A percentile compares a stretch with the other conserved stretches of the same genome.
phyloP scores from a whole-genome alignment of 495 filamentous ascomycete genomes.

The Thermothielavioides terrestris region DNA sequence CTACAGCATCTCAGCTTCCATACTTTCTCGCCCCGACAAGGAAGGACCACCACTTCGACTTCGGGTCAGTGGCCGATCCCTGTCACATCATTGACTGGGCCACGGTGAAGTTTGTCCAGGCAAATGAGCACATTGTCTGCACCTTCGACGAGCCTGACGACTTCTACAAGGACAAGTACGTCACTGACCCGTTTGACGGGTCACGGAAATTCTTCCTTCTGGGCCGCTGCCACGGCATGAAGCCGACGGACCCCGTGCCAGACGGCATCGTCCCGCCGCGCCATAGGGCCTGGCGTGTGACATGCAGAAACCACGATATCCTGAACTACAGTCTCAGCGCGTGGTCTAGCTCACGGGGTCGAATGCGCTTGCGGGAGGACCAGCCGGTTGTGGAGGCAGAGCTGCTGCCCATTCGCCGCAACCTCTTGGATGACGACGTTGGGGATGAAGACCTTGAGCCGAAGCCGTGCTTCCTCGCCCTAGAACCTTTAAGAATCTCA shows the following conservation, averaged over 20 bases:
- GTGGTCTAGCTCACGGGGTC: constrained; percentile 26
- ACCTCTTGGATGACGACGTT: constrained; percentile 60
- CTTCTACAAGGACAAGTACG: constrained; percentile 53
- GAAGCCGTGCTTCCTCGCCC: constrained; percentile 39
- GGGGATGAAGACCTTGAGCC: constrained; percentile 24
- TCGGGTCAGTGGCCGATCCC: constrained; percentile 11
- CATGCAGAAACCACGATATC: constrained; percentile 25
- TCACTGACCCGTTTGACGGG: constrained; percentile 70
- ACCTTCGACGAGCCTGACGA: constrained; percentile 41
- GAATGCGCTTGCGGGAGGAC: constrained; percentile 39
- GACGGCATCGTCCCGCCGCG: constrained; percentile 25
- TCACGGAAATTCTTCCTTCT: constrained; percentile 50
- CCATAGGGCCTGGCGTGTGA: constrained; percentile 18
- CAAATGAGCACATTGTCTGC: constrained; percentile 46
- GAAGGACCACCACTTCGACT: constrained; percentile 22
- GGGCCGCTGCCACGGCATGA: constrained; percentile 37
- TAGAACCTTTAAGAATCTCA: constrained; percentile 58
- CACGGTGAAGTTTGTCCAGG: constrained; percentile 43
- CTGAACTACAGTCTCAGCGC: constrained; percentile 38
- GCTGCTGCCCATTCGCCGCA: constrained; percentile 63
- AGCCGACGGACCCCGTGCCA: constrained; percentile 33
- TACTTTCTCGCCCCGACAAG: constrained; percentile 77
- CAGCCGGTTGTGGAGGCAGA: constrained; percentile 76
- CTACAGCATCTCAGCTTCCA: constrained; percentile 53
- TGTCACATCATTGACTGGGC: constrained; percentile 58